Evolutionary conservation across 2,329 filamentous ascomycete genomes (phyloP), one percentile per base, ranked within the genome.

Genomic region (Geoglossum cookeanum): DNA sequence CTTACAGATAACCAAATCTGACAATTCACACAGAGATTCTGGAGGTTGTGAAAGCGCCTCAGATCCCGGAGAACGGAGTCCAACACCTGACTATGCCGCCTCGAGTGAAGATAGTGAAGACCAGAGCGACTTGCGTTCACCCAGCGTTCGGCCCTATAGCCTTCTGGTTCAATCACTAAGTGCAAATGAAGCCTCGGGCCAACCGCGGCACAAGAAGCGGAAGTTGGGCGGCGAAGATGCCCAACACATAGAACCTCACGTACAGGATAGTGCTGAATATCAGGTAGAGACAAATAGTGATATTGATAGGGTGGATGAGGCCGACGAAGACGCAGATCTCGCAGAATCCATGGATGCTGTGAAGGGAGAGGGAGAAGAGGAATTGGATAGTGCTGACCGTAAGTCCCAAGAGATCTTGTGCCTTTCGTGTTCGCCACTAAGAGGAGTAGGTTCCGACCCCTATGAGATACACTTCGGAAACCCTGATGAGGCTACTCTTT

Each of bases 401-500:
- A 66, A 7, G 67, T 64, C 47, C 22, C 4, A 42, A 42, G 1
- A 1, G n/a, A 13, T 33, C 8, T 2, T 3, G 7, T 15, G n/a
- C 8, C 6, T 27, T 15, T 30, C 22, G 17, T 4, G 32, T 9
- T 39, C n/a, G n/a, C 15, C 39, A 37, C 54, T 55, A n/a, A 55
- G 33, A 15, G 29, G n/a, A 22, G 29, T 27, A 57, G 44, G 57
- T 4, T 70, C 70, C 4, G 86, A 94, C 67, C 84, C 87, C 0
- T 96, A 94, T 65, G 85, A 92, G 61, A 71, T 74, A 6, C 91
- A 96, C 69, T 94, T 94, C 66, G 79, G 80, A 37, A 75, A 75
- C 47, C 80, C 82, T 0, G 78, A 90, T 51, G 78, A 85, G 54
- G 74, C 76, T 4, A 69, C 77, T 47, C 70, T 88, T 6, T 71